A percentile compares a stretch with the other conserved stretches of the same genome.
Conservation (phyloP, 2,329 filamentous ascomycete genomes). For the Akanthomyces lecanii region DNA sequence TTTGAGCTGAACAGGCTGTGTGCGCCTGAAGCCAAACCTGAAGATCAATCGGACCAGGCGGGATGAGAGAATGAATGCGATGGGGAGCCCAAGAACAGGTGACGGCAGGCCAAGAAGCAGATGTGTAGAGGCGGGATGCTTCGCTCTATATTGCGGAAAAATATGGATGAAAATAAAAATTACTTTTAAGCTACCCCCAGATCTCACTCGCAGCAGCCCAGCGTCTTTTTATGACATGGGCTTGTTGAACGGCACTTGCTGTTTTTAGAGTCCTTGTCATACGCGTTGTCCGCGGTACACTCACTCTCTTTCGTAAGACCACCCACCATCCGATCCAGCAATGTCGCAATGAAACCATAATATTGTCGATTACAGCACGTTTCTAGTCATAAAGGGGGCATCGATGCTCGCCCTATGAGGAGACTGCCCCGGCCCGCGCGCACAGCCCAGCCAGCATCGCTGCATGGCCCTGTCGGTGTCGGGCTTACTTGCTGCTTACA, state of each 20-base stretch:
- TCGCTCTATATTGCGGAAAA: background rate
- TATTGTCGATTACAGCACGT: background rate
- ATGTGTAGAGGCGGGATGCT: background rate
- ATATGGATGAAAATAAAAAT: background rate
- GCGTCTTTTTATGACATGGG: background rate
- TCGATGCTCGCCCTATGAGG: constrained; percentile 6
- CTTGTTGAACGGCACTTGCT: background rate
- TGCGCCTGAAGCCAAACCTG: background rate
- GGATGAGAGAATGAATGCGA: background rate
- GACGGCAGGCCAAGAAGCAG: background rate
- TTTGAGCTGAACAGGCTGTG: background rate
- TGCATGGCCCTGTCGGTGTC: background rate
- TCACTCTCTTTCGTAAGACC: background rate
- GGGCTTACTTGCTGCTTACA: constrained; percentile 16
- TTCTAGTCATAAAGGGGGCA: background rate
- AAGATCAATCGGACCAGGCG: background rate
- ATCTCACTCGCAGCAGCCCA: constrained; percentile 7
- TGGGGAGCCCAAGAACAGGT: background rate
- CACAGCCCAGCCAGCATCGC: background rate
- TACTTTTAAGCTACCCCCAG: background rate
- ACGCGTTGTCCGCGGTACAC: background rate
- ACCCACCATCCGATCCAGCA: background rate
- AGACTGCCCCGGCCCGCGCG: background rate
- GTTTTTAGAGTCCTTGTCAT: background rate
- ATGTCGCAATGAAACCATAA: background rate